Base-by-base conservation (phyloP, 2,329 filamentous ascomycete species). In the Tolypocladium amazonense region DNA sequence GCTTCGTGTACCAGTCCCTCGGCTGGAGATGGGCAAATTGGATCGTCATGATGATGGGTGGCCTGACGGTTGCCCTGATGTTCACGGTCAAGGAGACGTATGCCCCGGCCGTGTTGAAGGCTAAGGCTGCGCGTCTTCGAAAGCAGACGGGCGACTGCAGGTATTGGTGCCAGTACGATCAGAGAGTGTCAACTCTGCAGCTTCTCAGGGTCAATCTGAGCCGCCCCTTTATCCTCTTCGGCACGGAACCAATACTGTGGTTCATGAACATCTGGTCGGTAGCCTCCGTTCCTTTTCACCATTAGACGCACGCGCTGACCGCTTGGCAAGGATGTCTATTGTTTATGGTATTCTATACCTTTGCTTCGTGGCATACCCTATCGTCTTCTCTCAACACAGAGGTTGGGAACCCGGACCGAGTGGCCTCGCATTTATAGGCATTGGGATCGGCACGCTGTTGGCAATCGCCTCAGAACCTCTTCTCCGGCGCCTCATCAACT, bases 21-120 rank as follows among this genome's bases (percentile, higher is more conserved):
- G 91, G 90, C 14, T 97, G 92, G 92, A 77, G 92, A 37, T 96
- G 91, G 90, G 88, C 87, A 43, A 89, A 89, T 68, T 96, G 90
- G 88, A 79, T 94, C 25, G 82, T 87, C 11, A 74, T 93, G 67
- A 92, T 95, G 57, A 79, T 90, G 12, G 82, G 83, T 0, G 89
- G 83, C 0, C 77, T 81, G 0, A 84, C 84, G 0, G 81, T 86
- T 60, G 62, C 81, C 25, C 74, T 87, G 64, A 81, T 90, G 65
- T 69, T 78, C 2, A 77, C 82, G 1, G 77, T 89, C 56, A 82
- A 82, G 62, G 91, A 96, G 73, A 93, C 90, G 0, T 95, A 95
- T 66, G 82, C 85, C 0, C 90, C 90, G 1, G 79, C 79, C 0
- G 80, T 94, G 30, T 75, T 94, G 37, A 83, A 88, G 66, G 77